Conservation (phyloP, 2,329 filamentous ascomycete species). For the Arthroderma sp. region DNA sequence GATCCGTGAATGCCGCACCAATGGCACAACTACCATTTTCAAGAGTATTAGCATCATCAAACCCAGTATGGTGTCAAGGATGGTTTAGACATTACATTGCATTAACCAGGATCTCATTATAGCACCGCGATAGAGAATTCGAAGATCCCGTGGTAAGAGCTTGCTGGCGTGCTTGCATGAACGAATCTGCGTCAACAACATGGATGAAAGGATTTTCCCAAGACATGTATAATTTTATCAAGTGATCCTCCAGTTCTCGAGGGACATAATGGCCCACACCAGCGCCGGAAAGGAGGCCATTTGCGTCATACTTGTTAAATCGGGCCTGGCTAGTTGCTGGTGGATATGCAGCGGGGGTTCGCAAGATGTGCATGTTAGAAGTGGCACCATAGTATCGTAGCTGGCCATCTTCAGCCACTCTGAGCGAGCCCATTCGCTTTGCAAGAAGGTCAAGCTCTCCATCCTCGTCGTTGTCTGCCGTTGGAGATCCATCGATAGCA, state of each 20-base stretch:
- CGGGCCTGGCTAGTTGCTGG: conserved; percentile 7
- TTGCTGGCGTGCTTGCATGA: conserved; percentile 7
- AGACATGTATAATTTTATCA: conserved; percentile 24
- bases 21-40: conserved; percentile 8
- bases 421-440: conserved; percentile 21
- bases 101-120: conserved; percentile 10
- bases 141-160: not conserved
- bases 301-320: not conserved
- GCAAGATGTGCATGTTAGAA: conserved; percentile 19
- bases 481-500: conserved; percentile 4
- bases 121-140: conserved; percentile 1
- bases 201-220: conserved; percentile 28
- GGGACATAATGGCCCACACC: conserved; percentile 17
- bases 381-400: conserved; percentile 23
- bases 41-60: not conserved
- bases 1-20: conserved; percentile 9
- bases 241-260: conserved; percentile 20
- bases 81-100: conserved; percentile 6
- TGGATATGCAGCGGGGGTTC: conserved; percentile 10
- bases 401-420: conserved; percentile 20
- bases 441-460: conserved; percentile 18
- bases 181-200: conserved; percentile 19
- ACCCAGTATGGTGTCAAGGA: not conserved
- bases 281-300: conserved; percentile 12
- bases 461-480: conserved; percentile 1